These are phyloP conservation scores for Plasmopara muralis DNA, from an alignment of 352 stramenopile genomes.

Conservation along the genomic window DNA sequence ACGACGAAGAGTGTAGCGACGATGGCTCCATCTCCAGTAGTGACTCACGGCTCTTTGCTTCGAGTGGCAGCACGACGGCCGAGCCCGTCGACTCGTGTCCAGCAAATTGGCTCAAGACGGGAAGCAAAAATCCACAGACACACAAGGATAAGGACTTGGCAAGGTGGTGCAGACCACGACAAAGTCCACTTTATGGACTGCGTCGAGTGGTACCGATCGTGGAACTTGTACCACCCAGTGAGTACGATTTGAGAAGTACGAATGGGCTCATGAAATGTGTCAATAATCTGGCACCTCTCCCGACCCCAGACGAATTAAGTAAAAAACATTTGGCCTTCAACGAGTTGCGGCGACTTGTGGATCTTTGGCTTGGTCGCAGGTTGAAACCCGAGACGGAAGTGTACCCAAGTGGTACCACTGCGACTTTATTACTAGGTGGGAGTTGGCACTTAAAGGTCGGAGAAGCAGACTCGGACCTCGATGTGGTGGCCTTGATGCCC, in stretches of 20 bases:
- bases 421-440: constrained; percentile 63
- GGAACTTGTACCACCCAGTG: constrained; percentile 46
- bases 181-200: constrained; percentile 4
- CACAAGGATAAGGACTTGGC: constrained; percentile 14
- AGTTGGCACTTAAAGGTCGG: constrained; percentile 83
- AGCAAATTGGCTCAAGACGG: constrained; percentile 8
- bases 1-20: constrained; percentile 45
- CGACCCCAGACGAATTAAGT: constrained; percentile 49
- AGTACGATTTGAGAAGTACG: constrained; percentile 77
- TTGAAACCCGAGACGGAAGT: constrained; percentile 1
- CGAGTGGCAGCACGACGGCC: constrained; percentile 8
- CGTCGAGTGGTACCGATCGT: constrained; percentile 52
- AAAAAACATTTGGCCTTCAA: constrained; percentile 74
- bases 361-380: constrained; percentile 52
- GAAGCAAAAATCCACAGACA: constrained; percentile 3
- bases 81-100: constrained; percentile 4
- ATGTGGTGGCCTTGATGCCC: constrained; percentile 71
- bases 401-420: constrained; percentile 25
- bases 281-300: constrained; percentile 53
- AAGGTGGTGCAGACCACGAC: constrained; percentile 7
- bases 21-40: constrained; percentile 22
- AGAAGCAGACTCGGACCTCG: constrained; percentile 64
- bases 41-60: constrained; percentile 7
- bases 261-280: constrained; percentile 79
- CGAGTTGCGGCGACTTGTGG: constrained; percentile 61